Evolutionary conservation across 345 rosid genomes (phyloP), one percentile per base, ranked within the genome.

Genomic region (Gossypium stocksii): DNA sequence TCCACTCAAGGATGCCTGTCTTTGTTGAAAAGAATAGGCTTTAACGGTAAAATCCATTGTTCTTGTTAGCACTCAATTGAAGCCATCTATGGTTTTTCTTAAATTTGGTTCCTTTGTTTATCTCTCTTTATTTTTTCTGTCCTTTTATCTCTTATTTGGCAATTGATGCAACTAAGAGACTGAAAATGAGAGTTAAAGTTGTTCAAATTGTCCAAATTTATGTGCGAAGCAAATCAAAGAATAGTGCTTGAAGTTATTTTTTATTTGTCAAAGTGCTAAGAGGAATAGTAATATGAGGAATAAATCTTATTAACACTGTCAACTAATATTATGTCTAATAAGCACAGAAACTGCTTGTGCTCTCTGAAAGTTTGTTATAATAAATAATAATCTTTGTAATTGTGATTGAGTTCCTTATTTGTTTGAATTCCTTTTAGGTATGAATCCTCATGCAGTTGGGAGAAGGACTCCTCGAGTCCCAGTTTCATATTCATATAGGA

Each of bases 401-500:
- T 29, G 62, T 56, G 19, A 63, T 27, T 10, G 14, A 58, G 27
- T 48, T 56, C 51, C 27, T 44, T 29, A 14, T 56, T 54, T 63
- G 17, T 81, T 70, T 71, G 72, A 48, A 67, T 48, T 65, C 68
- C 25, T 64, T 75, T 73, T 80, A 96, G 99, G 88, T 78, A 81
- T 70, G 71, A 90, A 83, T 73, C 93, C 87, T 74, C 95, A 80
- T 89, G 93, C 88, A 72, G 97, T 92, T 73, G 87, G 96, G 76
- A 96, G 89, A 85, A 91, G 99, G 85, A 96, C 99, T 43, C 99
- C 99, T 79, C 95, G 98, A 17, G n/a, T 93, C 63, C 97, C 97
- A 72, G 91, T 96, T 77, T 82, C 89, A 63, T 77, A 78, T 78
- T 76, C 85, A 71, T 15, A 54, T 69, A 87, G 77, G 79, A 89